These are phyloP conservation scores for Cordia subcordata DNA, from an alignment of 257 asterid species.

Conservation along the genomic window DNA sequence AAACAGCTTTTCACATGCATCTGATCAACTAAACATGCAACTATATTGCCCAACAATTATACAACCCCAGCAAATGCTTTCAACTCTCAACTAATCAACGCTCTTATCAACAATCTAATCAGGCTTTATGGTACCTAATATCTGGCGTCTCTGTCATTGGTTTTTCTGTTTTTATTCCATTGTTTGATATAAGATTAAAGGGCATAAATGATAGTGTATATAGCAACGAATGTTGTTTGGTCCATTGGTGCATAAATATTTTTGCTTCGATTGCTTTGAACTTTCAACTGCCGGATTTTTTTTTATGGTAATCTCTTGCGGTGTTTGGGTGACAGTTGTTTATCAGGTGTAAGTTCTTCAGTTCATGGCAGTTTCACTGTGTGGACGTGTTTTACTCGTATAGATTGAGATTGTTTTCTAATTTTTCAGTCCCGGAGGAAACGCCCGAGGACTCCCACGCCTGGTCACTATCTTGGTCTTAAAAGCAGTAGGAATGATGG, in stretches of 20 bases:
- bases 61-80: slow-evolving; percentile 88
- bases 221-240: background rate
- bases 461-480: slow-evolving; percentile 97
- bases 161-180: slow-evolving; percentile 25
- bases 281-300: background rate
- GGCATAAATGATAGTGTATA: background rate
- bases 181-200: slow-evolving; percentile 9
- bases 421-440: slow-evolving; percentile 43
- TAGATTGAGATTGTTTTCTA: background rate
- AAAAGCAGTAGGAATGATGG: slow-evolving; percentile 50
- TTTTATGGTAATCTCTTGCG: slow-evolving; percentile 8
- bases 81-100: slow-evolving; percentile 86
- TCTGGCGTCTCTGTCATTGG: slow-evolving; percentile 59
- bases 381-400: background rate
- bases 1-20: slow-evolving; percentile 94
- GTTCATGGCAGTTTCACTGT: background rate
- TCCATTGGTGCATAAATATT: background rate
- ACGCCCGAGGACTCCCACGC: slow-evolving; percentile 72
- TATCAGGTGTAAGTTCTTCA: background rate
- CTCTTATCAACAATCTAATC: slow-evolving; percentile 92
- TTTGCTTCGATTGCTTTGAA: too few species aligned
- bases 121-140: slow-evolving; percentile 86
- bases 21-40: slow-evolving; percentile 93
- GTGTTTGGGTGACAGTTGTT: slow-evolving; percentile 10
- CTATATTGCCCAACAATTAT: too few species aligned